These are phyloP conservation scores for Orbilia oligospora DNA, from an alignment of 2,329 filamentous ascomycete species.

Conservation along the genomic window DNA sequence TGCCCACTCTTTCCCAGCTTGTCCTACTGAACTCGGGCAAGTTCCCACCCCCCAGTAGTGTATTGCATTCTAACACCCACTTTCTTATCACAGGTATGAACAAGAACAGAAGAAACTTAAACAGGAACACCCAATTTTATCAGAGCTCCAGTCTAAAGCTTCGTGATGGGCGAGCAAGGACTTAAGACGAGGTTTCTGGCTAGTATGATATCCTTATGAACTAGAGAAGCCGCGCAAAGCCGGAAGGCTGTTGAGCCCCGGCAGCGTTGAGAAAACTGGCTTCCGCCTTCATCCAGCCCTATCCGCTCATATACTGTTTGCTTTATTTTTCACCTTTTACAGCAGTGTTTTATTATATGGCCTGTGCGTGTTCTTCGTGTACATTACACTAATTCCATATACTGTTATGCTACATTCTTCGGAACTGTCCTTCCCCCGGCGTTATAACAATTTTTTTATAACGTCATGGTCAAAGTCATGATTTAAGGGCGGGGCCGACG, in stretches of 20 bases:
- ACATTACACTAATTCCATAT: slow-evolving; percentile 32
- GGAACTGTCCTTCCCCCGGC: slow-evolving; percentile 6
- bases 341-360: background rate
- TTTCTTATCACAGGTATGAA: slow-evolving; percentile 34
- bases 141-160: slow-evolving; percentile 42
- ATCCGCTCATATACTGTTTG: background rate
- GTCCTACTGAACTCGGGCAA: background rate
- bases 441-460: background rate
- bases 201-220: background rate
- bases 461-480: slow-evolving; percentile 8
- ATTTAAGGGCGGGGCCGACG: background rate
- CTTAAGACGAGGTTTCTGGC: background rate
- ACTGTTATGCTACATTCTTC: slow-evolving; percentile 25
- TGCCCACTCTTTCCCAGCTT: background rate
- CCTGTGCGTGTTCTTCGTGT: slow-evolving; percentile 7
- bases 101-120: slow-evolving; percentile 54
- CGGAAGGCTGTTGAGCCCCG: background rate
- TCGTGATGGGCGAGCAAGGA: background rate
- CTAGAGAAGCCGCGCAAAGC: too few species aligned
- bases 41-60: background rate
- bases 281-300: background rate
- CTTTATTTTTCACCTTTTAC: background rate
- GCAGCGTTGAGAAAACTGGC: background rate
- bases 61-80: background rate
- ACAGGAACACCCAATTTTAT: slow-evolving; percentile 46